Evolutionary conservation across 129 eudicot genomes (phyloP).

Genomic region (Gnaphalium uliginosum): DNA sequence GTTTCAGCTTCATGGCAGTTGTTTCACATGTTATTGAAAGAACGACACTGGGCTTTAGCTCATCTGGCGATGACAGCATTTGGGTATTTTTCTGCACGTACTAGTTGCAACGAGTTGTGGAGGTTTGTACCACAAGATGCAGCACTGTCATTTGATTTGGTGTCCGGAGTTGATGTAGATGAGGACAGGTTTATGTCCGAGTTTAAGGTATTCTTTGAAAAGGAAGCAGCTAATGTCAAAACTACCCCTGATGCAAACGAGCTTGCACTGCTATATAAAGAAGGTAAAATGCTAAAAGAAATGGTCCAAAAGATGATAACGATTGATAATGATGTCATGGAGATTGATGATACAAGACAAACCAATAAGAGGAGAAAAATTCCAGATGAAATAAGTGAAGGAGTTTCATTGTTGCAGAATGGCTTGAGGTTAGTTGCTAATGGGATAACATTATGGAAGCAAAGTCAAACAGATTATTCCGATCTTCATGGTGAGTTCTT

Average conservation of each 20-base stretch:
- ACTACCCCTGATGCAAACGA: slow-evolving; percentile 45
- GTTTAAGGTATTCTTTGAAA: slow-evolving; percentile 76
- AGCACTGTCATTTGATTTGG: slow-evolving; percentile 77
- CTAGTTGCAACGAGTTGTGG: slow-evolving; percentile 77
- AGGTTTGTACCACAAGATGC: slow-evolving; percentile 88
- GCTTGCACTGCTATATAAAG: slow-evolving; percentile 41
- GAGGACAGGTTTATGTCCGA: slow-evolving; percentile 87
- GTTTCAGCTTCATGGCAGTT: slow-evolving; percentile 66
- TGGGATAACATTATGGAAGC: slow-evolving; percentile 65
- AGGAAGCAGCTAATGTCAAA: slow-evolving; percentile 54
- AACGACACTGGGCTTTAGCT: slow-evolving; percentile 86
- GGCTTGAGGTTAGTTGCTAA: slow-evolving; percentile 69
- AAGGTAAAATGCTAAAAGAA: slow-evolving; percentile 58
- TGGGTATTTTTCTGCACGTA: slow-evolving; percentile 89
- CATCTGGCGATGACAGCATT: slow-evolving; percentile 73
- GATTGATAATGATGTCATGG: slow-evolving; percentile 41
- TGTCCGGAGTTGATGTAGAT: slow-evolving; percentile 53
- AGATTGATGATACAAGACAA: slow-evolving; percentile 44
- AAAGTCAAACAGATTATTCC: slow-evolving; percentile 40
- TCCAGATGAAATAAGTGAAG: slow-evolving; percentile 64
- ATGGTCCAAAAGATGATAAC: slow-evolving; percentile 30
- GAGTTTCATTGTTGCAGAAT: slow-evolving; percentile 67
- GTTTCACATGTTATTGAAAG: slow-evolving; percentile 75
- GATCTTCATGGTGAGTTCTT: slow-evolving; percentile 49
- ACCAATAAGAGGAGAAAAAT: slow-evolving; percentile 62